Base-by-base conservation (phyloP, 192 early-diverging fungal species). In the Backusella parvicylindrica region DNA sequence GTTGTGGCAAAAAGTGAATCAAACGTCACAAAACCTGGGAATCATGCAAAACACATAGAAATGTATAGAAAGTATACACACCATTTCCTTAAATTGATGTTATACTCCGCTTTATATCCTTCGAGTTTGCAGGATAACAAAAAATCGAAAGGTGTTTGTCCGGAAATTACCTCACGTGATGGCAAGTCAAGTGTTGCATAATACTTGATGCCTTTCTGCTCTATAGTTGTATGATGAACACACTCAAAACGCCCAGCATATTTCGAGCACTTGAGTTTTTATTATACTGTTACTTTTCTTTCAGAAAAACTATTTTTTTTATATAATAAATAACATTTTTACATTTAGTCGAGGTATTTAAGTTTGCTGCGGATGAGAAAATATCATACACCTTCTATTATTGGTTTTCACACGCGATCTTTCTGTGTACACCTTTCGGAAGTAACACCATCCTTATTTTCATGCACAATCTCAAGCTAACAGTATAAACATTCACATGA, bases 11-110 rank as follows among this genome's bases (percentile, higher is more conserved):
- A n/a, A 60, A 60, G 53, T 60, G 53, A 60, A 60, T 26, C 53
- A 60, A 60, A 60, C 53, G 53, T 60, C 53, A 60, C 53, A 60
- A 60, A 60, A 60, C 53, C 53, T 60, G 53, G 53, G 53, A 60
- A 60, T 60, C 26, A 60, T 60, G 53, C 53, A 60, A 60, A 60
- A 28, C 53, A 26, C 12, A 60, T 11, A 60, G 26, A 56, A 56
- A n/a, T 21, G n/a, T 9, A 53, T 8, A 53, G 21, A 53, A 21
- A 53, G 21, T n/a, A 60, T 26, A 60, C 26, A 23, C 53, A 60
- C 23, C 12, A 60, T 60, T 60, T 60, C 23, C 53, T 60, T 11
- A 60, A 60, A 60, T 26, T 60, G 53, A 26, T 0, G 53, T 12
- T 28, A 23, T 60, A 28, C 23, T 60, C 53, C 53, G 53, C 53